Conservation (phyloP, 164 flowering plant genomes). For the Nelumbo lutea region DNA sequence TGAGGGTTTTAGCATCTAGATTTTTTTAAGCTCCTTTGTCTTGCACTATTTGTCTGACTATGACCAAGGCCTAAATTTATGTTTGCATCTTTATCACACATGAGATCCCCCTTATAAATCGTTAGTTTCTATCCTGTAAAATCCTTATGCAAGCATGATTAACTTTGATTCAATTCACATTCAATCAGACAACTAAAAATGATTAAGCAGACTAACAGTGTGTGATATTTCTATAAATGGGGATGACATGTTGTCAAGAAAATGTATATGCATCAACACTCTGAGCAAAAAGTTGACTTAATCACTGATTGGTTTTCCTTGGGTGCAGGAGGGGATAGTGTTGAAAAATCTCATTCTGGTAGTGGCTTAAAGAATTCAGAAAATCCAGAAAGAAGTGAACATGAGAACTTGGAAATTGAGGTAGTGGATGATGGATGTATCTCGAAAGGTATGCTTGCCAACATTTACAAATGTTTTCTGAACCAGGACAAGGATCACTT, state of each 20-base stretch:
- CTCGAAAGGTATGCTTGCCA: conserved; percentile 25
- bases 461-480: not conserved
- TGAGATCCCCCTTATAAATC: too few species aligned
- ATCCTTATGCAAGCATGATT: not conserved
- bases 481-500: not conserved
- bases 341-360: conserved; percentile 24
- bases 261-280: too few species aligned
- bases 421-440: conserved; percentile 23
- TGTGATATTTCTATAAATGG: not conserved
- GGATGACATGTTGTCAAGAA: not conserved
- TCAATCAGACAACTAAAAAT: not conserved
- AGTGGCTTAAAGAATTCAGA: conserved; percentile 18
- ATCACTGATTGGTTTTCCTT: not conserved
- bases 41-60: too few species aligned
- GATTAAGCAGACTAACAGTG: not conserved
- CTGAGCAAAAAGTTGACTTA: not conserved
- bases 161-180: not conserved
- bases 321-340: conserved; percentile 22
- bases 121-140: too few species aligned
- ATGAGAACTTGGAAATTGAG: conserved; percentile 24
- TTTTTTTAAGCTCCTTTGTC: too few species aligned
- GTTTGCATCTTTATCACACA: too few species aligned
- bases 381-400: conserved; percentile 14
- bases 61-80: too few species aligned
- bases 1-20: too few species aligned